Percentiles rank a stretch among this genome's conserved stretches.
Conservation (phyloP, 495 filamentous ascomycete species). For the Thozetella sp. region DNA sequence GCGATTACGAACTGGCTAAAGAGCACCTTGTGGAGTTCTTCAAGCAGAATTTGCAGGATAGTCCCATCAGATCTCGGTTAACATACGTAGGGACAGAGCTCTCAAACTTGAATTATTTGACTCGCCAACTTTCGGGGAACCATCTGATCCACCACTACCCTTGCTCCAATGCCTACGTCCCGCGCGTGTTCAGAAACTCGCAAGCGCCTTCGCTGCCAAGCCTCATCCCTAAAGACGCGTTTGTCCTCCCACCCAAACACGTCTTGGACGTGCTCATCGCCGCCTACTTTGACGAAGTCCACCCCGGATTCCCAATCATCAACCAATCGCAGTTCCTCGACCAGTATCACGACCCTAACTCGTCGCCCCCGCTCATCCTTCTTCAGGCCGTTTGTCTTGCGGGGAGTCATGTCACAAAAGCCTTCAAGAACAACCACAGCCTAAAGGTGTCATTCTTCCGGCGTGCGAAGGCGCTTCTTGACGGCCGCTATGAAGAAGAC, state of each 20-base stretch:
- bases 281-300: not conserved
- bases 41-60: not conserved
- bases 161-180: not conserved
- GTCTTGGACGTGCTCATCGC: not conserved
- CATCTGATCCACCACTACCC: not conserved
- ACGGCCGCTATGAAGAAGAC: not conserved
- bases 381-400: not conserved
- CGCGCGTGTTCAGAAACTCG: not conserved
- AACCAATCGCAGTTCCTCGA: not conserved
- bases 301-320: not conserved
- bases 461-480: not conserved
- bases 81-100: not conserved
- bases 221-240: not conserved
- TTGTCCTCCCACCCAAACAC: not conserved
- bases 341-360: not conserved
- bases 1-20: not conserved
- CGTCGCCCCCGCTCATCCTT: not conserved
- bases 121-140: not conserved
- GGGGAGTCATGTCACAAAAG: not conserved
- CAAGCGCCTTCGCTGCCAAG: not conserved
- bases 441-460: not conserved
- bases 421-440: not conserved
- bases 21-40: not conserved
- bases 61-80: not conserved
- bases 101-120: not conserved